phyloP scores from a whole-genome alignment of 108 stramenopile genomes.

The Cyclotella cryptica region DNA sequence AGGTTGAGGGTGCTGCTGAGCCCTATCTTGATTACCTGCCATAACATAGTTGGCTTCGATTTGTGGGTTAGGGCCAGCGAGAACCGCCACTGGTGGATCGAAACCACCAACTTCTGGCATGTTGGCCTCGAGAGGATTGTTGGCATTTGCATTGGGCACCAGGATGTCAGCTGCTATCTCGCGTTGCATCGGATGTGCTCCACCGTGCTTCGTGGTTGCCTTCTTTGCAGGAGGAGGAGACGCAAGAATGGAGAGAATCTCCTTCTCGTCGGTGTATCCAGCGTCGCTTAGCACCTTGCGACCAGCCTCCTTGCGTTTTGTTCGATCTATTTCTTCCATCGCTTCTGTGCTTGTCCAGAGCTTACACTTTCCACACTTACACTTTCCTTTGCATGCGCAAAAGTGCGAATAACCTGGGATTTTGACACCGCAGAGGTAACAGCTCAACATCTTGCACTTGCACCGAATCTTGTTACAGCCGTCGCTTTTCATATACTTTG shows the following conservation, averaged over 20 bases:
- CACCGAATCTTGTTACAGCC: conserved; percentile 33
- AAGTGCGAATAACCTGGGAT: conserved; percentile 33
- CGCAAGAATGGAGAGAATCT: conserved; percentile 21
- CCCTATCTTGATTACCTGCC: no score
- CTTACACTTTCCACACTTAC: conserved; percentile 23
- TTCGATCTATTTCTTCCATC: conserved; percentile 19
- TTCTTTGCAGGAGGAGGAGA: conserved; percentile 10
- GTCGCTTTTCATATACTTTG: conserved; percentile 25
- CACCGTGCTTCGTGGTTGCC: no score
- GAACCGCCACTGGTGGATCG: no score
- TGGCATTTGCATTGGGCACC: no score
- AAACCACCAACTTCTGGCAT: no score
- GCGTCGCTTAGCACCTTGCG: conserved; percentile 22
- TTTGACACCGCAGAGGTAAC: conserved; percentile 26
- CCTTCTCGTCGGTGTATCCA: conserved; percentile 16
- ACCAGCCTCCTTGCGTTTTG: conserved; percentile 27
- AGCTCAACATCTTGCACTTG: conserved; percentile 11
- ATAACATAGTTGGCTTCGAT: no score
- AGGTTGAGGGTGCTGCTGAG: no score
- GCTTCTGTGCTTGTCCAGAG: conserved; percentile 21
- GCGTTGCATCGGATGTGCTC: no score
- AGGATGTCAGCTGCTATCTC: no score
- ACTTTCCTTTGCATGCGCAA: conserved; percentile 6
- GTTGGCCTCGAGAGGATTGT: no score
- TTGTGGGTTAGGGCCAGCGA: no score